Evolutionary conservation across 1,284 basidiomycete genomes (phyloP).

Genomic region (Boletus austroedulis): DNA sequence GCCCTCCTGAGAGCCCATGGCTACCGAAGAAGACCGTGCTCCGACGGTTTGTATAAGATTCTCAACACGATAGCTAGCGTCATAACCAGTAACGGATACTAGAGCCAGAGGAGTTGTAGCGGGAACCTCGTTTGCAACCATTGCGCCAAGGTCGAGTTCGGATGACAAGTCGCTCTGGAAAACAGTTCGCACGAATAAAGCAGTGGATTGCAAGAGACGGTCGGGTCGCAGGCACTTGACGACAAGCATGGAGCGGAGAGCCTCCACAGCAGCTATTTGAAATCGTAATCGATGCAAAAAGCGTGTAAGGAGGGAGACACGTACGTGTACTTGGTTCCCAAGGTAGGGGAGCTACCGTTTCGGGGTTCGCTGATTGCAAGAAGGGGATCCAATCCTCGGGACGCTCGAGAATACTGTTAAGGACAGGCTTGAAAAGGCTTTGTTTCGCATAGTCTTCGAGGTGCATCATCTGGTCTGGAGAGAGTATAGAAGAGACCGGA

Average conservation of each 20-base stretch:
- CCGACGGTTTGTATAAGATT: conserved; percentile 79
- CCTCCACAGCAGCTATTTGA: conserved; percentile 61
- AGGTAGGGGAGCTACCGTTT: conserved; percentile 68
- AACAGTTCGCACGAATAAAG: conserved; percentile 68
- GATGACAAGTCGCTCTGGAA: conserved; percentile 83
- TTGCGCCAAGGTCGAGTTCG: conserved; percentile 68
- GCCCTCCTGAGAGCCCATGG: conserved; percentile 99
- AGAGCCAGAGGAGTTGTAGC: conserved; percentile 84
- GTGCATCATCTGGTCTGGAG: conserved; percentile 67
- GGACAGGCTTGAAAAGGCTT: conserved; percentile 75
- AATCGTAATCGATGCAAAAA: conserved; percentile 14
- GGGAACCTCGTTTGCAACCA: conserved; percentile 78
- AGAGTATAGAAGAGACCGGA: conserved; percentile 48
- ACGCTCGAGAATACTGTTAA: conserved; percentile 62
- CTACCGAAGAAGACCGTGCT: conserved; percentile 79
- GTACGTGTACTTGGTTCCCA: conserved; percentile 75
- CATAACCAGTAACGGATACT: conserved; percentile 93
- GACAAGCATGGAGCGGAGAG: conserved; percentile 73
- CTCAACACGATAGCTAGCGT: conserved; percentile 93
- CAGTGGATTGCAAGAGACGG: conserved; percentile 79
- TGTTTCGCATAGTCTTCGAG: conserved; percentile 68
- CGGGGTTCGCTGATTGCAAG: conserved; percentile 69
- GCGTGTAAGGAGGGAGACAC: conserved; percentile 31
- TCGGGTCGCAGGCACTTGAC: conserved; percentile 92
- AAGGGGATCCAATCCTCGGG: conserved; percentile 77